Evolutionary conservation across 1,284 basidiomycete species (phyloP).

Genomic region (Fomes fomentarius): DNA sequence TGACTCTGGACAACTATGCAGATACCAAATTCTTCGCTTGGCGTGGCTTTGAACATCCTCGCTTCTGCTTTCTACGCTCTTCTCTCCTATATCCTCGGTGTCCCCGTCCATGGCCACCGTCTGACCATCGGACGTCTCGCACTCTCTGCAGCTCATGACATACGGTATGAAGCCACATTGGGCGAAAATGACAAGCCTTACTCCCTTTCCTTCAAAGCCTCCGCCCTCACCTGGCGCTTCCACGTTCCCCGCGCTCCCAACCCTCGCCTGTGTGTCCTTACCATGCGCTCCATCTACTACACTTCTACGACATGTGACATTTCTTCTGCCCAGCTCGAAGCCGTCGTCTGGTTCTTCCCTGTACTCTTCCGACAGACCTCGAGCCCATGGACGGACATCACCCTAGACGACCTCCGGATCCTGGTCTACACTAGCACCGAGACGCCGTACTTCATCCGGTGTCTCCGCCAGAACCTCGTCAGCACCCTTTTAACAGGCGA

Average conservation of each 20-base stretch:
- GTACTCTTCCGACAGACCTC: conserved; percentile 40
- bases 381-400: conserved; percentile 38
- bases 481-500: conserved; percentile 44
- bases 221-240: conserved; percentile 28
- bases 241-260: conserved; percentile 36
- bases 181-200: conserved; percentile 25
- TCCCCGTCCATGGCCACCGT: conserved; percentile 20
- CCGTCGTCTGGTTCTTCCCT: conserved; percentile 44
- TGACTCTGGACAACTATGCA: background rate
- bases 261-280: conserved; percentile 39
- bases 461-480: conserved; percentile 41
- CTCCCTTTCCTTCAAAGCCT: conserved; percentile 23
- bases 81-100: conserved; percentile 22
- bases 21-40: conserved; percentile 2
- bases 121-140: conserved; percentile 27
- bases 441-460: conserved; percentile 42
- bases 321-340: conserved; percentile 32
- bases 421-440: conserved; percentile 38
- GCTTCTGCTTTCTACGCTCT: conserved; percentile 8
- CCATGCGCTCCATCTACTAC: conserved; percentile 35
- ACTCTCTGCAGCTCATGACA: conserved; percentile 15
- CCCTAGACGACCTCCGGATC: conserved; percentile 41
- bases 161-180: conserved; percentile 25
- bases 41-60: conserved; percentile 2
- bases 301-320: conserved; percentile 37